Conservation (phyloP, 2,329 filamentous ascomycete genomes). For the Camillea tinctor region DNA sequence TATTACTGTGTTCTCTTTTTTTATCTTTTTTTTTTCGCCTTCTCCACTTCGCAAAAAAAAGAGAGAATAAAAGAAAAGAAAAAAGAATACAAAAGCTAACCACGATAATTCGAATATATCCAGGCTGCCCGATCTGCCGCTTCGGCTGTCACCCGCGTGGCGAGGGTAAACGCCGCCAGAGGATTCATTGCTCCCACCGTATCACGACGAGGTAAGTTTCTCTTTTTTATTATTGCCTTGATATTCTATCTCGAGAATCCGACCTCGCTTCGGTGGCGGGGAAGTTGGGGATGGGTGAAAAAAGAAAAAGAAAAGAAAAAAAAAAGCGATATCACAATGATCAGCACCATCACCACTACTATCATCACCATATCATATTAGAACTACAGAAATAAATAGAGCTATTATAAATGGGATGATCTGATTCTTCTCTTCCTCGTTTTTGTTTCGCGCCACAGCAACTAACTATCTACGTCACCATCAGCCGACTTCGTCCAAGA, state of each 20-base stretch:
- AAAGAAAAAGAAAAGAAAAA: no score
- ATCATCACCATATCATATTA: neutral
- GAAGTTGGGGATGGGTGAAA: neutral
- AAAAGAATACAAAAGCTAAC: slow-evolving; percentile 12
- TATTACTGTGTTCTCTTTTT: slow-evolving; percentile 10
- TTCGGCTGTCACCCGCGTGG: slow-evolving; percentile 49
- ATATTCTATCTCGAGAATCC: neutral
- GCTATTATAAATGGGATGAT: neutral
- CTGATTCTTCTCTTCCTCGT: neutral
- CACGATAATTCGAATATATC: slow-evolving; percentile 30
- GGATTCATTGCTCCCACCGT: slow-evolving; percentile 61
- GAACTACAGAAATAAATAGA: neutral
- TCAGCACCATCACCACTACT: neutral
- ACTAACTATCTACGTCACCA: slow-evolving; percentile 12
- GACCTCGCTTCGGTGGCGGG: neutral
- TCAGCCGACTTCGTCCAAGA: slow-evolving; percentile 96
- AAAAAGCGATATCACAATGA: neutral
- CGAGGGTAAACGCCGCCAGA: slow-evolving; percentile 48
- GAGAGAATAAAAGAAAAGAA: slow-evolving; percentile 10
- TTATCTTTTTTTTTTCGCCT: no score
- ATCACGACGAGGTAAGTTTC: slow-evolving; percentile 58
- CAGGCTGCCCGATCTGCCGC: slow-evolving; percentile 51
- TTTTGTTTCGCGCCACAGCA: neutral
- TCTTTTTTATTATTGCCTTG: slow-evolving; percentile 24
- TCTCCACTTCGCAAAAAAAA: no score